These are phyloP conservation scores for Coniosporium uncinatum DNA, from an alignment of 2,329 filamentous ascomycete species.

Conservation along the genomic window DNA sequence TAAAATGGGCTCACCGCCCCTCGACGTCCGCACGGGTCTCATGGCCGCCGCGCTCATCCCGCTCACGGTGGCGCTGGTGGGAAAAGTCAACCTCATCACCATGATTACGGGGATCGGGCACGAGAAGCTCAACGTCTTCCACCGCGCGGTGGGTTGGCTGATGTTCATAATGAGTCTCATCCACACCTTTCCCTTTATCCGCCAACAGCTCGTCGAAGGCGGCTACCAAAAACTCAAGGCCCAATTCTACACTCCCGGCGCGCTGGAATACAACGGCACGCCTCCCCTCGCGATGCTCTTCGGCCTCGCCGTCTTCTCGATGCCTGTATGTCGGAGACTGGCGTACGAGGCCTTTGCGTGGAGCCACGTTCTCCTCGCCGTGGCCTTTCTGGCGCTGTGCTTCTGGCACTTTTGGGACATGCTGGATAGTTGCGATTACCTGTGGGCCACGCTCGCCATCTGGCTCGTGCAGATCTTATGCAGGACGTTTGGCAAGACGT, in stretches of 20 bases:
- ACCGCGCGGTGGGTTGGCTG: constrained; percentile 10
- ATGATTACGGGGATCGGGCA: constrained; percentile 12
- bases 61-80: constrained; percentile 9
- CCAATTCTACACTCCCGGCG: constrained; percentile 7
- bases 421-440: constrained; percentile 9
- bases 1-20: constrained; percentile 6
- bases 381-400: constrained; percentile 8
- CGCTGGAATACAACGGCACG: constrained; percentile 7
- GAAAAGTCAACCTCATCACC: constrained; percentile 11
- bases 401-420: constrained; percentile 11
- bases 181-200: constrained; percentile 14
- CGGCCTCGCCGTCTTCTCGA: constrained; percentile 8
- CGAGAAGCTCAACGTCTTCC: constrained; percentile 12
- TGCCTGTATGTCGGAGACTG: constrained; percentile 9
- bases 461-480: constrained; percentile 8
- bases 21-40: constrained; percentile 10
- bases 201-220: constrained; percentile 8
- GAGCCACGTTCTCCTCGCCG: constrained; percentile 5
- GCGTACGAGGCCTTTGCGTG: constrained; percentile 10
- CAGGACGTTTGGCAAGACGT: constrained; percentile 7
- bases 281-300: constrained; percentile 9
- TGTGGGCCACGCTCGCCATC: constrained; percentile 11
- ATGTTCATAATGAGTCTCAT: constrained; percentile 9
- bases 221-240: constrained; percentile 6
- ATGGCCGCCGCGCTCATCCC: constrained; percentile 11